Evolutionary conservation across 805 yeast species (phyloP), one percentile per base, ranked within the genome.

Genomic region (Ogataea siamensis): DNA sequence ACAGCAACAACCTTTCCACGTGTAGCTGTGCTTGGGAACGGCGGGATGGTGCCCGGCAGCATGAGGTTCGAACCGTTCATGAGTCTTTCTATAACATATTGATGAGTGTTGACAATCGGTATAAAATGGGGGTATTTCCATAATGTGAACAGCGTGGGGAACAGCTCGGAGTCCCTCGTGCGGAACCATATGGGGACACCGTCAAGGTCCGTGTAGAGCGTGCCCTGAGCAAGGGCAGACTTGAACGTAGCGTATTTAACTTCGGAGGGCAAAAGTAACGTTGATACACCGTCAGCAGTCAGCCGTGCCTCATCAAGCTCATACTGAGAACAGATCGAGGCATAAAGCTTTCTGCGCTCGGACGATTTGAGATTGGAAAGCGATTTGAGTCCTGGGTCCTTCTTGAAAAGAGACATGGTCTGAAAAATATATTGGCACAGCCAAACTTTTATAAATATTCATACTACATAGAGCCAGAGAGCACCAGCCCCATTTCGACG

Each of bases 321-420:
- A 48, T 70, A 78, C 19, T 50, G 55, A 15, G 59, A 49, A 46
- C 77, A 66, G 20, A 82, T 66, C 4, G 56, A 50, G 4, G 57
- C 49, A 8, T 78, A 58, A 17, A 81, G 58, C 45, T 71, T 71
- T 46, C 85, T 73, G 27, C 93, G 67, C 47, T 87, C 97, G 0
- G 95, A 83, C 10, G 86, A 76, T 60, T 87, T 88, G 42, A 93
- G 68, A 50, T 87, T 86, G 14, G 95, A 74, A 35, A 78, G 67
- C 3, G 94, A 80, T 62, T 88, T 89, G 40, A 82, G 67, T 54
- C 67, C 67, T 11, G 78, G 73, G 30, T 69, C 68, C 44, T 76
- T 78, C 49, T 71, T 68, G 50, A 78, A 78, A 24, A 29, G 18
- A 23, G 34, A 29, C 40, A 37, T 37, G 14, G 21, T n/a, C 18